Conservation (phyloP, 352 stramenopile species). For the Phytophthora multivora region DNA sequence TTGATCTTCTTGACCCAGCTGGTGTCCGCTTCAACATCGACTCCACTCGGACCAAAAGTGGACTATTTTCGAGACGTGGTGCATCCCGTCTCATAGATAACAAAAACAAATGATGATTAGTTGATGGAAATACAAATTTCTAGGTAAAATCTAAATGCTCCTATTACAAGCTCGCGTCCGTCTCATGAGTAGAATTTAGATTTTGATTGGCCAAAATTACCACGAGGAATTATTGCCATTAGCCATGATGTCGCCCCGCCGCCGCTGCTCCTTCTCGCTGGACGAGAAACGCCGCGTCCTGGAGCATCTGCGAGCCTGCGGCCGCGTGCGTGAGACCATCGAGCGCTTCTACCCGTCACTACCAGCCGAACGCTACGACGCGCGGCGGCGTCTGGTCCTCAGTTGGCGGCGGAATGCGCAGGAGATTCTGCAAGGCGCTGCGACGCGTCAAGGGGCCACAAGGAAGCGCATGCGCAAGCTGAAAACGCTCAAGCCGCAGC, state of each 20-base stretch:
- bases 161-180: too few relatives aligned
- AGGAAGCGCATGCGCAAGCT: conserved; percentile 15
- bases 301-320: conserved; percentile 17
- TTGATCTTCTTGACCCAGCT: background rate
- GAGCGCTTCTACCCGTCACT: conserved; percentile 25
- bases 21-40: conserved; percentile 3
- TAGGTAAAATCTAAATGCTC: too few relatives aligned
- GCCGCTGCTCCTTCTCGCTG: conserved; percentile 21
- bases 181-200: too few relatives aligned
- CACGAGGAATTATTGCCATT: too few relatives aligned
- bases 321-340: conserved; percentile 25
- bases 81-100: too few relatives aligned
- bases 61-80: too few relatives aligned
- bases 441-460: conserved; percentile 18
- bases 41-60: too few relatives aligned
- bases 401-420: conserved; percentile 20
- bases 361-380: conserved; percentile 22
- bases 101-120: too few relatives aligned
- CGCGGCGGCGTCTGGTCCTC: conserved; percentile 20
- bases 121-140: too few relatives aligned
- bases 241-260: background rate
- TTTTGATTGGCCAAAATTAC: too few relatives aligned
- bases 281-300: conserved; percentile 36
- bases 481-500: conserved; percentile 3
- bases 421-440: conserved; percentile 17